A percentile compares a stretch with the other conserved stretches of the same genome.
Conservation (phyloP, 306 rosid species). For the Luffa acutangula region DNA sequence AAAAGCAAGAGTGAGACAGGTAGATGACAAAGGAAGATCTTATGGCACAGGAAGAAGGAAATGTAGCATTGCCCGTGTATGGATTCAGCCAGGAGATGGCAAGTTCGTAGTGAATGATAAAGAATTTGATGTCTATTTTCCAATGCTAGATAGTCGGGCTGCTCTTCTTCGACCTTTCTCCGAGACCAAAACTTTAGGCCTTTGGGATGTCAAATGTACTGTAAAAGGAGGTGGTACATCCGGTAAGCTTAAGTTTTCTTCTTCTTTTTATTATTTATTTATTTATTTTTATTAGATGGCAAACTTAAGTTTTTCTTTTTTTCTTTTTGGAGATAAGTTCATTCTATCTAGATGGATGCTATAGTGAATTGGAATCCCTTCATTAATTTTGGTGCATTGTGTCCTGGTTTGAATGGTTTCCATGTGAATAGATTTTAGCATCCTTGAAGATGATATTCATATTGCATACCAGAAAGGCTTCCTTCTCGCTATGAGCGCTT, state of each 20-base stretch:
- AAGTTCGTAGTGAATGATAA: conserved; percentile 67
- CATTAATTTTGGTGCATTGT: not conserved
- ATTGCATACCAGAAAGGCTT: not conserved
- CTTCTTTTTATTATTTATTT: not conserved
- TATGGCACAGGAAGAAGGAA: conserved; percentile 96
- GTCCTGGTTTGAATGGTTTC: not conserved
- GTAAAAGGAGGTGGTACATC: conserved; percentile 91
- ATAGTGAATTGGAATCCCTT: not conserved
- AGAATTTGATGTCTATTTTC: conserved; percentile 85
- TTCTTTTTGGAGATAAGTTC: no score
- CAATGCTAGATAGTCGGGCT: conserved; percentile 92
- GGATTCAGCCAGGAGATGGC: conserved; percentile 86
- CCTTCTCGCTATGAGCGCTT: not conserved
- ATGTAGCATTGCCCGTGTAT: conserved; percentile 93
- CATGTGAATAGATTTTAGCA: not conserved
- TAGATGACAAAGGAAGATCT: conserved; percentile 85
- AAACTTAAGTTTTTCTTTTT: no score
- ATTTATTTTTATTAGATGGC: not conserved
- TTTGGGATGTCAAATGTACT: conserved; percentile 77
- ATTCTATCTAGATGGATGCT: no score
- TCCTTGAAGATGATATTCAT: not conserved
- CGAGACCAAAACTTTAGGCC: conserved; percentile 89
- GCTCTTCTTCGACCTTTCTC: conserved; percentile 88
- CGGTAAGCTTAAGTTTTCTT: conserved; percentile 29
- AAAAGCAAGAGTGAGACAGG: conserved; percentile 76